A percentile compares a stretch with the other conserved stretches of the same genome.
Evolutionary conservation across 805 yeast genomes (phyloP).

Genomic region (Teunomyces atbi): DNA sequence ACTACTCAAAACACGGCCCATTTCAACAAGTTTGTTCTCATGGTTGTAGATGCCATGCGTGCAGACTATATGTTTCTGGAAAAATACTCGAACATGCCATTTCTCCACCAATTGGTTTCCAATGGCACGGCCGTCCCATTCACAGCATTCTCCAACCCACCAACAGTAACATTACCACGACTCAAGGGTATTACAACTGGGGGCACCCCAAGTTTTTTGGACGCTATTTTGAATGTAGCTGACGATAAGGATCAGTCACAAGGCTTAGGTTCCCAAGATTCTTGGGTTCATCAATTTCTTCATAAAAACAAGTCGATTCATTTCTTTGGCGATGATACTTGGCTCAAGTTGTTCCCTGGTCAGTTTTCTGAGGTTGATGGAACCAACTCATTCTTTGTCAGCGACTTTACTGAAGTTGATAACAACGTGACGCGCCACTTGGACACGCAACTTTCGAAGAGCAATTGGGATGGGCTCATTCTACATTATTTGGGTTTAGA

Average conservation of each 20-base stretch:
- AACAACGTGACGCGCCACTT: constrained; percentile 88
- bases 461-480: constrained; percentile 80
- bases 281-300: constrained; percentile 76
- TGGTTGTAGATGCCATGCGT: constrained; percentile 92
- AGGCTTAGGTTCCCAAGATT: constrained; percentile 70
- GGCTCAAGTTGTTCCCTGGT: constrained; percentile 85
- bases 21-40: constrained; percentile 68
- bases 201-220: constrained; percentile 88
- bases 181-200: constrained; percentile 93
- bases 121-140: constrained; percentile 77
- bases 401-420: constrained; percentile 94
- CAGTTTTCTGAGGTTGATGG: constrained; percentile 73
- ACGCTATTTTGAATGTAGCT: constrained; percentile 90
- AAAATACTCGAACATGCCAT: constrained; percentile 56
- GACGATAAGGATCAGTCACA: constrained; percentile 79
- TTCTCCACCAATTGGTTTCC: constrained; percentile 63
- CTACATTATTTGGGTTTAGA: constrained; percentile 92
- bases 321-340: constrained; percentile 97
- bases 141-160: constrained; percentile 92
- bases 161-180: constrained; percentile 94
- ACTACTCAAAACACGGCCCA: constrained; percentile 21
- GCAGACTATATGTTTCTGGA: constrained; percentile 78
- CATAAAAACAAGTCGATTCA: constrained; percentile 49
- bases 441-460: constrained; percentile 49
- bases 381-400: constrained; percentile 89